These are phyloP conservation scores for Colletotrichum magnum DNA, from an alignment of 2,329 filamentous ascomycete genomes.

Conservation along the genomic window DNA sequence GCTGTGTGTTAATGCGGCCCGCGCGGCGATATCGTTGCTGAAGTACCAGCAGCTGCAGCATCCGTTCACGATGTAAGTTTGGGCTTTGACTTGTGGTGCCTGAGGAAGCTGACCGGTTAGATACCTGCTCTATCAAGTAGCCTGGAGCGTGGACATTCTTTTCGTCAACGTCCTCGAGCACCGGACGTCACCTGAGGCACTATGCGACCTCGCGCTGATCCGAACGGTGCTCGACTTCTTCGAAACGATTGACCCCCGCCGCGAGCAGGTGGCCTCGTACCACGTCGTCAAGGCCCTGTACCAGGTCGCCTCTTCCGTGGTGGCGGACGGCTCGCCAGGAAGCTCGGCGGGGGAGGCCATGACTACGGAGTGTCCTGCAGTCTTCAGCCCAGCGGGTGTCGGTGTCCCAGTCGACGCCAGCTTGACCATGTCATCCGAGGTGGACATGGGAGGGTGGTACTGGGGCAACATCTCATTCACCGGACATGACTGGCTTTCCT, in stretches of 20 bases:
- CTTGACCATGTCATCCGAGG: background rate
- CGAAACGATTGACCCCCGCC: background rate
- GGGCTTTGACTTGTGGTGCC: too few relatives aligned
- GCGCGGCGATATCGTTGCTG: conserved; percentile 5
- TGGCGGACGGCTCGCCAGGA: background rate
- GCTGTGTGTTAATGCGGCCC: conserved; percentile 11
- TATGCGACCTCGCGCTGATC: conserved; percentile 1
- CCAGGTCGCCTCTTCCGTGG: conserved; percentile 1
- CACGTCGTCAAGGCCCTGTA: conserved; percentile 18
- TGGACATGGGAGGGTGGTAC: background rate
- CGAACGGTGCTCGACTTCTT: background rate
- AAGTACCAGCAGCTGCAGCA: conserved; percentile 1
- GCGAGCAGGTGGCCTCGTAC: background rate
- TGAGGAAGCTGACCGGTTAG: background rate
- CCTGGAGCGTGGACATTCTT: conserved; percentile 19
- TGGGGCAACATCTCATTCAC: conserved; percentile 18
- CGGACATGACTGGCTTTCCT: conserved; percentile 15
- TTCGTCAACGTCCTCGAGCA: conserved; percentile 20
- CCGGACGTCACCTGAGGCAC: background rate
- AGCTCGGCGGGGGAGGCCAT: background rate
- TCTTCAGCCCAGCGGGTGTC: background rate
- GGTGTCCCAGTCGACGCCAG: background rate
- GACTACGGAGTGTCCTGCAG: background rate
- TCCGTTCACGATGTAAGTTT: conserved; percentile 6
- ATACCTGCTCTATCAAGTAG: conserved; percentile 17